Evolutionary conservation across 495 filamentous ascomycete species (phyloP), one percentile per base, ranked within the genome.

Genomic region (Hypoxylon lienhwacheense): DNA sequence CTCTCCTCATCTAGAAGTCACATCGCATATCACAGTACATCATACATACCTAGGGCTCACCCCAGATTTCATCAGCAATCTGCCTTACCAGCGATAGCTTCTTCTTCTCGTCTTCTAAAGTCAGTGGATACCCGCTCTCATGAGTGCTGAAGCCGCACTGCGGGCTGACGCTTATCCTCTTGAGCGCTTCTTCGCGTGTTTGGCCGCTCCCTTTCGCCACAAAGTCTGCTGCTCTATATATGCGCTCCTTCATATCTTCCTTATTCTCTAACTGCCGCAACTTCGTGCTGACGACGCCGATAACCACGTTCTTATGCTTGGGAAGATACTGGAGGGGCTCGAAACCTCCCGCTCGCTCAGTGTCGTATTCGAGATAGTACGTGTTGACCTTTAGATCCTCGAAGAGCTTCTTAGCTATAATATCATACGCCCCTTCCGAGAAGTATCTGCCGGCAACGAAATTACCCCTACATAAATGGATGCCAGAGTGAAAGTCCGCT

Each of bases 301-400:
- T 72, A 14, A 93, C 86, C 15, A 91, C 85, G 55, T 85, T 83
- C 74, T 88, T 90, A 71, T 85, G 70, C 51, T 76, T 79, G 39
- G 88, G 88, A 3, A 93, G 73, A 58, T 81, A 74, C 71, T 79
- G 82, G 34, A 91, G 79, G 11, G 88, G 87, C 72, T 90, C 87
- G 62, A 93, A 91, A 17, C 86, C 85, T 11, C 89, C 88, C 7
- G 85, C 78, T 3, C 88, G 80, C 19, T 77, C 76, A 10, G 85
- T 90, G 73, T 91, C 88, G 69, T 90, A 92, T 68, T 91, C 88
- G 45, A 92, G 82, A 66, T 89, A 91, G 73, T 87, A 91, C 4
- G 87, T 89, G 70, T 86, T 79, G 11, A 90, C 83, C 53, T 88
- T 81, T 32, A 91, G 77, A 51, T 86, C 73, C 49, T 83, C 76